These are phyloP conservation scores for Ogataea sp. DNA, from an alignment of 805 yeast species.

Conservation along the genomic window DNA sequence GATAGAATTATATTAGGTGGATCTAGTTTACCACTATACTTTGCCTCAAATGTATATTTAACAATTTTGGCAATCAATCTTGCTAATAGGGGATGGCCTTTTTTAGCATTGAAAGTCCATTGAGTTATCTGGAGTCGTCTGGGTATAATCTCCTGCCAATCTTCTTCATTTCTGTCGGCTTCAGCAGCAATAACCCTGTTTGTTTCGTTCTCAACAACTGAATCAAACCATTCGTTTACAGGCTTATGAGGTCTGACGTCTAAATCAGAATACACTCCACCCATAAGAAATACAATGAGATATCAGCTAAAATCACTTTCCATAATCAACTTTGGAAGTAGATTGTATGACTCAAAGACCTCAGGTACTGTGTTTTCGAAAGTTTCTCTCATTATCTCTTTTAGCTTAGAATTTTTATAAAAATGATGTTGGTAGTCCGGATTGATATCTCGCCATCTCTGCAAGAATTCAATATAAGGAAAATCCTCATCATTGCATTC, in stretches of 20 bases:
- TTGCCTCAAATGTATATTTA: constrained; percentile 32
- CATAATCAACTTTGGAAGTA: constrained; percentile 35
- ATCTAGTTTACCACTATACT: constrained; percentile 19
- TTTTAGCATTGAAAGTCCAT: constrained; percentile 45
- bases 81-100: constrained; percentile 49
- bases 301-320: constrained; percentile 42
- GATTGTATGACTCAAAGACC: constrained; percentile 32
- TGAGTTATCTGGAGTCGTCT: constrained; percentile 44
- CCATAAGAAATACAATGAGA: constrained; percentile 35
- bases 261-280: constrained; percentile 45
- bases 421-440: neutral
- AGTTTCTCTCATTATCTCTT: constrained; percentile 1
- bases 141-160: constrained; percentile 34
- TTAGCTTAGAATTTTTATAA: neutral
- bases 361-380: constrained; percentile 26
- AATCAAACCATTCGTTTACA: constrained; percentile 45
- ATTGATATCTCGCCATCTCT: neutral
- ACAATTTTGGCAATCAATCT: constrained; percentile 39
- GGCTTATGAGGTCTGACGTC: constrained; percentile 42
- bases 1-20: neutral
- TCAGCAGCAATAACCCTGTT: constrained; percentile 43
- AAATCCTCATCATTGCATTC: constrained; percentile 1
- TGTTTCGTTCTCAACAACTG: constrained; percentile 29
- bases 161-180: constrained; percentile 33
- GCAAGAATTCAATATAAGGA: neutral